Base-by-base conservation (phyloP, 768 basidiomycete species). In the Cyclocybe aegerita region DNA sequence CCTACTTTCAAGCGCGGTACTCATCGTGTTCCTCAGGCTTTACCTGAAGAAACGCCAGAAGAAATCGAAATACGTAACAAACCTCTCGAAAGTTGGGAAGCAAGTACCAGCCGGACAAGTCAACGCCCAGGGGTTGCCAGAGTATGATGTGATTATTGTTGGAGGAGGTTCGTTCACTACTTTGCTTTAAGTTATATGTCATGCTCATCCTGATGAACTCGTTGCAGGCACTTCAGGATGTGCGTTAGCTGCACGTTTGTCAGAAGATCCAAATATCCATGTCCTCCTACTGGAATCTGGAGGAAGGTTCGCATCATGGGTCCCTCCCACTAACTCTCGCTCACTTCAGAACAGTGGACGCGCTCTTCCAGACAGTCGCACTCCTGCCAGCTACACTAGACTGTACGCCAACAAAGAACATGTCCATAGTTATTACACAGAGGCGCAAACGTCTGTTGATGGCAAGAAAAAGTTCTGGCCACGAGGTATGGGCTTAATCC, bases 221-320 rank as follows among this genome's bases (percentile, higher is more conserved):
- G 43, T 15, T 31, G 43, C 43, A 79, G 82, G 83, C 16, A 83
- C 82, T 11, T 70, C 81, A 2, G 84, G 84, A 7, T 85, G 82
- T 52, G 80, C 74, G 0, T 68, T 85, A 14, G 83, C 83, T 2
- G 71, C 81, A 4, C 73, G 84, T 7, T 66, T 85, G 3, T 77
- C 76, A 10, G 84, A 86, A 58, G 68, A 82, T 48, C 76, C 77
- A 1, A 64, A 61, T 1, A 64, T 82, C 9, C 72, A 72, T 3
- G 81, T 85, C 0, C 63, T 83, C 9, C 55, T 86, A 7, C 67
- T 85, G 9, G 84, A 86, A 61, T 74, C 82, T 4, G 83, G 83
- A 4, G 62, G 68, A 54, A 88, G 85, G 86, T 83, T 35, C 7
- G 60, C 53, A 7, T 35, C 34, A 38, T 38, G 7, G 36, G 1